These are phyloP conservation scores for Paraphaeosphaeria minitans DNA, from an alignment of 2,329 filamentous ascomycete genomes.

Conservation along the genomic window DNA sequence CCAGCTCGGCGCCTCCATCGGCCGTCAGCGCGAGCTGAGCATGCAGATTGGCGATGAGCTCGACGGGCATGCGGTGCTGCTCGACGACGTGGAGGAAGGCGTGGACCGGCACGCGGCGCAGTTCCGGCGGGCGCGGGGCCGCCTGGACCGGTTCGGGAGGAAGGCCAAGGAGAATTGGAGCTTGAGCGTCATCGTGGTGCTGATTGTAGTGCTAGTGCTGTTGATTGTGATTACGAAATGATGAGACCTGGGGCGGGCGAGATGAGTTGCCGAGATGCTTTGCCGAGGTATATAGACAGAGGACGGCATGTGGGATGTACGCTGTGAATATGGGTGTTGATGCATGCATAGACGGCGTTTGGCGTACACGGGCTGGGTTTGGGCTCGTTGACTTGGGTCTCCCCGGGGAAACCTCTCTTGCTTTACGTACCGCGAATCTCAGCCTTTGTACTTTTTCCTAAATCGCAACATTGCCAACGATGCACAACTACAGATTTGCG, in stretches of 20 bases:
- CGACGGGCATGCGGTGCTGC: slow-evolving; percentile 83
- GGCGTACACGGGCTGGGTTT: neutral
- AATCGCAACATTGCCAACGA: too few species aligned
- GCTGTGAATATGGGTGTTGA: neutral
- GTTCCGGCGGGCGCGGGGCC: slow-evolving; percentile 74
- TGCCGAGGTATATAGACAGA: too few species aligned
- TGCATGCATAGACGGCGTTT: slow-evolving; percentile 6
- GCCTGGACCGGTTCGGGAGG: slow-evolving; percentile 72
- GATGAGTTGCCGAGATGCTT: neutral
- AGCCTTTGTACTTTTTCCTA: too few species aligned
- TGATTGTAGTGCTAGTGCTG: slow-evolving; percentile 82
- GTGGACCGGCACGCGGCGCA: slow-evolving; percentile 81
- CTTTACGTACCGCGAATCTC: neutral
- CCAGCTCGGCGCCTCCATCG: slow-evolving; percentile 80
- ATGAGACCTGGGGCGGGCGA: neutral
- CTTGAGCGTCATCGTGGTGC: slow-evolving; percentile 76
- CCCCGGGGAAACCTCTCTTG: neutral
- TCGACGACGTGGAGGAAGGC: slow-evolving; percentile 85
- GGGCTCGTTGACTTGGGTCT: too few species aligned
- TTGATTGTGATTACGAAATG: slow-evolving; percentile 70
- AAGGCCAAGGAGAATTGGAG: slow-evolving; percentile 86
- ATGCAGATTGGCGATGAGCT: slow-evolving; percentile 97
- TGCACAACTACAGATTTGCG: too few species aligned
- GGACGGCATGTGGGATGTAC: neutral
- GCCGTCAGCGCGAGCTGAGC: slow-evolving; percentile 86